A percentile compares a stretch with the other conserved stretches of the same genome.
Evolutionary conservation across 2,329 filamentous ascomycete genomes (phyloP).

Genomic region (Bipolaris oryzae): DNA sequence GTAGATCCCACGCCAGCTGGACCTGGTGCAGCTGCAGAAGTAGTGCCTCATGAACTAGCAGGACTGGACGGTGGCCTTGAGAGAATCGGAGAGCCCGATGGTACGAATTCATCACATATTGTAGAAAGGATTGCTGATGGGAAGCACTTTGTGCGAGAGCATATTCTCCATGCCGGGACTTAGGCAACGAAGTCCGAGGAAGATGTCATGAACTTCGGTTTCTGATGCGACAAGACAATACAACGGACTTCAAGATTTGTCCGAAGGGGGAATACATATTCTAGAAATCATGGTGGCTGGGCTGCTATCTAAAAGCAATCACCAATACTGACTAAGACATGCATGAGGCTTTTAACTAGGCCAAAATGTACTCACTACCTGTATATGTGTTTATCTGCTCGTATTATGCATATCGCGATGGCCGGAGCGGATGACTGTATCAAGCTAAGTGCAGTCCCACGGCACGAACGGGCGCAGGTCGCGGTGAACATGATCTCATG

Average conservation of each 20-base stretch:
- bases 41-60: background rate
- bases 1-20: slow-evolving; percentile 1
- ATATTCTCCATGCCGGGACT: background rate
- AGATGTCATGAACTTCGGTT: background rate
- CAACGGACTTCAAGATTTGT: background rate
- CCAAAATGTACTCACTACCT: background rate
- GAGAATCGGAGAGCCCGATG: background rate
- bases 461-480: background rate
- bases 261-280: background rate
- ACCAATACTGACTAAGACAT: background rate
- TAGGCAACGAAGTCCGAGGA: background rate
- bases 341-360: background rate
- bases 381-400: background rate
- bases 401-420: background rate
- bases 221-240: background rate
- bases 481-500: background rate
- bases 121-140: background rate
- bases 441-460: background rate
- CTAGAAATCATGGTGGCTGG: background rate
- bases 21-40: background rate
- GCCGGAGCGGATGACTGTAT: background rate
- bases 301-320: background rate
- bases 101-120: background rate
- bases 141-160: slow-evolving; percentile 1
- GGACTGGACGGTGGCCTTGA: too few species aligned